phyloP scores from a whole-genome alignment of 306 rosid genomes.

The Senna siamea region DNA sequence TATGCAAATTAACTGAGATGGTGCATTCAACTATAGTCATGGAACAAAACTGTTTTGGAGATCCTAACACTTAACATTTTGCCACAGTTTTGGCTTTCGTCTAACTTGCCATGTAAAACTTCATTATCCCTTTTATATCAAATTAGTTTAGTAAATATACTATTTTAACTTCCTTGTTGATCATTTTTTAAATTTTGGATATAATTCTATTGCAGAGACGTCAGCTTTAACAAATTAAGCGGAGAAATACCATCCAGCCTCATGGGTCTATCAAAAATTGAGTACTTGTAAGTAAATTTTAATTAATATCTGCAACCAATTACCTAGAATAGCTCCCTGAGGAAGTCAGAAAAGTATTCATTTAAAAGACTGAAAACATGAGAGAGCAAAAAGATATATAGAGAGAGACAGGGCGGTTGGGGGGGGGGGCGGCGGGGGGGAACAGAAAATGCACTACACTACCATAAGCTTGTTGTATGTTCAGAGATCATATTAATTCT shows the following conservation, averaged over 20 bases:
- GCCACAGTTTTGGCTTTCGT: neutral
- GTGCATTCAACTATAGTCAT: neutral
- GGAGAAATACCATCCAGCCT: constrained; percentile 50
- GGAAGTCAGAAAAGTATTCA: neutral
- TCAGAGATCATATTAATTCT: neutral
- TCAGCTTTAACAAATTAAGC: constrained; percentile 58
- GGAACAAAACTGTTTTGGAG: neutral
- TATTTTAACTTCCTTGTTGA: neutral
- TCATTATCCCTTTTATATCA: neutral
- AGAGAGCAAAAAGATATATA: too few relatives aligned
- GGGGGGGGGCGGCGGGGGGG: neutral
- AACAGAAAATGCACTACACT: neutral
- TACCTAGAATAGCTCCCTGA: neutral
- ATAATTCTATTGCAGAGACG: constrained; percentile 51
- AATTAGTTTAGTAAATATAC: neutral
- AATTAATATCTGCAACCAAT: neutral
- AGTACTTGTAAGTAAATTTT: constrained; percentile 42
- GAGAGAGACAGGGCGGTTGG: too few relatives aligned
- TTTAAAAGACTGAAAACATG: neutral
- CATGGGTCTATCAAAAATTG: neutral
- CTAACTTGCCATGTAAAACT: neutral
- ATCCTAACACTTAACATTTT: neutral
- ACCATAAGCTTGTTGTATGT: neutral
- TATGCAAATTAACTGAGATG: neutral
- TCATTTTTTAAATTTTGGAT: neutral